These are phyloP conservation scores for Acanthamoeba triangularis DNA, from an alignment of 208 protist species.

Conservation along the genomic window DNA sequence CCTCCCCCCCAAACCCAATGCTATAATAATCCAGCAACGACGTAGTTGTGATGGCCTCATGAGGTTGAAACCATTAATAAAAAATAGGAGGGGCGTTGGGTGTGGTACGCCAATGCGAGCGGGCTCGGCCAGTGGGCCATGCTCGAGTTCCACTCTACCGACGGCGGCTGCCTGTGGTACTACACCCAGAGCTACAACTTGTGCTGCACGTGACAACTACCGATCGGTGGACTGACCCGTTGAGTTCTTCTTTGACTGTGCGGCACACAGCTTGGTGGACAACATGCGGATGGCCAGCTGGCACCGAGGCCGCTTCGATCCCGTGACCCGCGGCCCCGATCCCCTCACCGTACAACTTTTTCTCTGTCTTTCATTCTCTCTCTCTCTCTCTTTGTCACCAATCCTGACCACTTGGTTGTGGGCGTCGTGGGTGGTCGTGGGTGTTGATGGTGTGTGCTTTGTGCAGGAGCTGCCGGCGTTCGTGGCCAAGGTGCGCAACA, in stretches of 20 bases:
- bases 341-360: background rate
- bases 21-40: background rate
- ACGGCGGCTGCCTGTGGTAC: constrained; percentile 6
- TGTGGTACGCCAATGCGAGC: background rate
- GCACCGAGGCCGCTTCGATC: background rate
- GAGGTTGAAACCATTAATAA: no score
- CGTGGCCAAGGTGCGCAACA: background rate
- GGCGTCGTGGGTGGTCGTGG: no score
- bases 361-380: background rate
- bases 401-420: background rate
- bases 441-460: no score
- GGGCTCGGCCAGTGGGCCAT: background rate
- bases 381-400: background rate
- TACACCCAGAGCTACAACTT: background rate
- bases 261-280: constrained; percentile 14
- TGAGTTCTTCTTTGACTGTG: background rate
- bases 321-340: background rate
- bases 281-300: constrained; percentile 37
- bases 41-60: background rate
- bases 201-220: no score
- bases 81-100: constrained; percentile 10
- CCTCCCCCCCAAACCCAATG: background rate
- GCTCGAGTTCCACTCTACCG: background rate
- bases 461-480: background rate
- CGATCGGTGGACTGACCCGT: no score